A percentile compares a stretch with the other conserved stretches of the same genome.
phyloP scores from a whole-genome alignment of 495 filamentous ascomycete species.

The Penicillium atrosanguineum region DNA sequence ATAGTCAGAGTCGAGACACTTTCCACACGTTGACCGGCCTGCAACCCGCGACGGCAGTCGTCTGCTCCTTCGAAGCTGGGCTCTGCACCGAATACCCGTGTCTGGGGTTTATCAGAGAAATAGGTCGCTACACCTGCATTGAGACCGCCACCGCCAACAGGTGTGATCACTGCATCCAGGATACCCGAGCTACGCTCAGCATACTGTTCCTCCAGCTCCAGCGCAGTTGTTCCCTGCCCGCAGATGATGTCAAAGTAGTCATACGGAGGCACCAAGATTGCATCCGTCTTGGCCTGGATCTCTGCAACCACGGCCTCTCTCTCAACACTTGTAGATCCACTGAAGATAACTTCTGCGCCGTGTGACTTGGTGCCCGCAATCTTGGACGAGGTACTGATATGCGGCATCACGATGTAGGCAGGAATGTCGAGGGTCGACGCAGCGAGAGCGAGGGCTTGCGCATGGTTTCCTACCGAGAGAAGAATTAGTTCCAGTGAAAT shows the following conservation, averaged over 20 bases:
- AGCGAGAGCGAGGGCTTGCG: conserved; percentile 88
- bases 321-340: conserved; percentile 74
- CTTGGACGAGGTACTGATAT: conserved; percentile 77
- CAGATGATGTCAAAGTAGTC: conserved; percentile 89
- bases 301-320: conserved; percentile 71
- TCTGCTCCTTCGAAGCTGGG: conserved; percentile 82
- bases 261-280: conserved; percentile 81
- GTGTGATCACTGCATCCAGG: conserved; percentile 80
- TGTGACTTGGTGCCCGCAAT: conserved; percentile 76
- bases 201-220: conserved; percentile 80
- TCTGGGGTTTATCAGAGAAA: conserved; percentile 59
- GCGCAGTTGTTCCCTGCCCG: conserved; percentile 81
- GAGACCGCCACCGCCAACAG: conserved; percentile 86
- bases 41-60: conserved; percentile 70
- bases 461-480: conserved; percentile 70
- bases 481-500: background rate
- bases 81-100: conserved; percentile 84
- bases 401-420: conserved; percentile 88
- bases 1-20: conserved; percentile 75
- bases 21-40: conserved; percentile 57
- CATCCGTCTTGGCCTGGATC: conserved; percentile 66
- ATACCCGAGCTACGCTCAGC: conserved; percentile 28
- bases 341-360: conserved; percentile 78
- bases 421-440: conserved; percentile 62
- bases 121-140: conserved; percentile 79